Conservation (phyloP, 352 stramenopile genomes). For the Bremia lactucae region DNA sequence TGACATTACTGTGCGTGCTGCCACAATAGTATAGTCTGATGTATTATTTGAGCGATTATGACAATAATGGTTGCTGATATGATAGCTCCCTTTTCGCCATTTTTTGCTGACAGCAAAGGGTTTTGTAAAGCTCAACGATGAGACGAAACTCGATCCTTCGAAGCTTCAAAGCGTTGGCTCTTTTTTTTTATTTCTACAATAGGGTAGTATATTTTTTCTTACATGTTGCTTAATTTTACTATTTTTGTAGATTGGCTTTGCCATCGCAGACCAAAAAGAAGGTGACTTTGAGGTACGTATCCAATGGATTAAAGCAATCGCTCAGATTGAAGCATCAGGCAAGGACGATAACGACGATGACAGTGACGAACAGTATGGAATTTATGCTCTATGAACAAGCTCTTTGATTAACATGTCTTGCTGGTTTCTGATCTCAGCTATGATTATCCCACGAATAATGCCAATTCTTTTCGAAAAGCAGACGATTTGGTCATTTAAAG, state of each 20-base stretch:
- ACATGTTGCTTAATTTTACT: too few relatives aligned
- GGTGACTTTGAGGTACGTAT: conserved; percentile 75
- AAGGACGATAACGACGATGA: conserved; percentile 27
- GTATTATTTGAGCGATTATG: neutral
- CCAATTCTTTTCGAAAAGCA: conserved; percentile 42
- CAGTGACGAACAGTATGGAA: conserved; percentile 19
- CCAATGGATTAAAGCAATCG: conserved; percentile 81
- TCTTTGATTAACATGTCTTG: too few relatives aligned
- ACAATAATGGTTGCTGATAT: neutral
- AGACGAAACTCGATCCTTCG: conserved; percentile 55
- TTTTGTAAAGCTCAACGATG: conserved; percentile 74
- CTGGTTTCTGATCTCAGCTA: conserved; percentile 10
- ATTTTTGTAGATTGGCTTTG: conserved; percentile 58
- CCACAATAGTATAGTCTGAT: neutral
- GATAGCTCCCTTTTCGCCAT: conserved; percentile 57
- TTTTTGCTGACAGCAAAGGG: conserved; percentile 79
- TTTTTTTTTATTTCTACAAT: neutral
- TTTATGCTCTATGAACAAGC: too few relatives aligned
- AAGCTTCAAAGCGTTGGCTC: conserved; percentile 58
- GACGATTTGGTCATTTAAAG: conserved; percentile 54
- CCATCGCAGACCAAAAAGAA: conserved; percentile 80
- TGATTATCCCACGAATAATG: conserved; percentile 23
- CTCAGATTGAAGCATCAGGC: conserved; percentile 38
- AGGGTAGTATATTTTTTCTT: neutral
- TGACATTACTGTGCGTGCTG: conserved; percentile 51